Conservation (phyloP, 2,329 filamentous ascomycete genomes). For the Venturia oleaginea region DNA sequence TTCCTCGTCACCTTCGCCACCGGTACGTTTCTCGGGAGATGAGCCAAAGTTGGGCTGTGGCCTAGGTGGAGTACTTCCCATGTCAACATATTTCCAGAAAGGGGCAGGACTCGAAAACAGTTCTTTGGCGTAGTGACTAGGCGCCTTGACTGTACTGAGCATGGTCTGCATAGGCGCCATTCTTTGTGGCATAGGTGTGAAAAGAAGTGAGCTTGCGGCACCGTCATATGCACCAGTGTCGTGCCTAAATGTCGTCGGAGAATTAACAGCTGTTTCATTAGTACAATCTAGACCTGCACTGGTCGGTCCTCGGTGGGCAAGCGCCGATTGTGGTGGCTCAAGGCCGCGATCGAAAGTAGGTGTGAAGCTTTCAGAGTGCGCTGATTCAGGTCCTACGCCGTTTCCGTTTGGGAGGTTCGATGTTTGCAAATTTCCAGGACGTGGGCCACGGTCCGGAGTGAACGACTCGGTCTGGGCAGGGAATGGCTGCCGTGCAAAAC, state of each 20-base stretch:
- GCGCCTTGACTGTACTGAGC: constrained; percentile 70
- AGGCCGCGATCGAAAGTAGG: constrained; percentile 10
- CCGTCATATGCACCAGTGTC: constrained; percentile 21
- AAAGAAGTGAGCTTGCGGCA: constrained; percentile 45
- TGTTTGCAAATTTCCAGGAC: constrained; percentile 17
- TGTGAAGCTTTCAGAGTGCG: constrained; percentile 9
- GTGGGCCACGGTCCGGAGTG: constrained; percentile 45
- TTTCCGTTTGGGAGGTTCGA: constrained; percentile 10
- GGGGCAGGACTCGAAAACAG: constrained; percentile 69
- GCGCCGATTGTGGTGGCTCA: not conserved
- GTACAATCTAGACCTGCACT: not conserved
- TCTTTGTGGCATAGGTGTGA: constrained; percentile 62
- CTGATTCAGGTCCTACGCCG: not conserved
- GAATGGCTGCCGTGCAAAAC: constrained; percentile 28
- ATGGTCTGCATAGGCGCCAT: constrained; percentile 47
- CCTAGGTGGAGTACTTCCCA: constrained; percentile 57
- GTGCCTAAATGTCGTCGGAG: constrained; percentile 2
- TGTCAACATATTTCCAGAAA: constrained; percentile 80
- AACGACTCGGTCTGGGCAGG: constrained; percentile 43
- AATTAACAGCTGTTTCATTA: constrained; percentile 1
- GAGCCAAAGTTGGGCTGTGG: constrained; percentile 1
- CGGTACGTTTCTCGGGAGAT: constrained; percentile 21
- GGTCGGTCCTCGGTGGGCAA: constrained; percentile 6
- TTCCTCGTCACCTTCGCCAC: constrained; percentile 29
- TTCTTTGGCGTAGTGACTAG: constrained; percentile 70